Conservation (phyloP, 2,329 filamentous ascomycete species). For the Neonectria faginata region DNA sequence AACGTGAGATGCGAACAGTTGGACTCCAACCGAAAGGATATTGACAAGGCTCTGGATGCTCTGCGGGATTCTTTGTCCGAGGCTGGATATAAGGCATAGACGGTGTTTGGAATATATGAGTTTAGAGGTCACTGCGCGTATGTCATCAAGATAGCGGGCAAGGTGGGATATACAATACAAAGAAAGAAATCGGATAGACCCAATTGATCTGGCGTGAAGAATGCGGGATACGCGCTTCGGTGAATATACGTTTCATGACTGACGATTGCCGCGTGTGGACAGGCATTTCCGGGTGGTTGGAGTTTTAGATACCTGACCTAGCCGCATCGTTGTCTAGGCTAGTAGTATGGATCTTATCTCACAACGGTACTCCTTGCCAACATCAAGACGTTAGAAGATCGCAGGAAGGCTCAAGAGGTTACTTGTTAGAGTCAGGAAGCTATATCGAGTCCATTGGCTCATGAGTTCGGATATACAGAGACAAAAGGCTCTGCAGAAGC, state of each 20-base stretch:
- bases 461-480: background rate
- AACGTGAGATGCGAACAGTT: slow-evolving; percentile 58
- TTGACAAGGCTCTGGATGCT: slow-evolving; percentile 85
- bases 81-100: slow-evolving; percentile 69
- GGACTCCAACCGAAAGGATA: slow-evolving; percentile 81
- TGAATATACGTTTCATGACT: background rate
- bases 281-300: background rate
- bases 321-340: background rate
- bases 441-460: background rate
- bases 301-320: background rate
- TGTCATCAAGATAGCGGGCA: slow-evolving; percentile 12
- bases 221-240: background rate
- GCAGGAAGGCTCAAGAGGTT: background rate
- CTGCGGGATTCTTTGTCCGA: slow-evolving; percentile 80
- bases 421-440: background rate
- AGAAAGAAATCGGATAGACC: slow-evolving; percentile 15
- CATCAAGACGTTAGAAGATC: background rate
- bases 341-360: background rate
- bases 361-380: background rate
- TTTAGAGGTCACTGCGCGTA: slow-evolving; percentile 25
- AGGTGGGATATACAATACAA: slow-evolving; percentile 8
- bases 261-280: background rate
- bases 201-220: background rate
- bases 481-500: background rate
- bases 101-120: slow-evolving; percentile 25